Evolutionary conservation across 768 basidiomycete genomes (phyloP), one percentile per base, ranked within the genome.

Genomic region (Dentipellis sp.): DNA sequence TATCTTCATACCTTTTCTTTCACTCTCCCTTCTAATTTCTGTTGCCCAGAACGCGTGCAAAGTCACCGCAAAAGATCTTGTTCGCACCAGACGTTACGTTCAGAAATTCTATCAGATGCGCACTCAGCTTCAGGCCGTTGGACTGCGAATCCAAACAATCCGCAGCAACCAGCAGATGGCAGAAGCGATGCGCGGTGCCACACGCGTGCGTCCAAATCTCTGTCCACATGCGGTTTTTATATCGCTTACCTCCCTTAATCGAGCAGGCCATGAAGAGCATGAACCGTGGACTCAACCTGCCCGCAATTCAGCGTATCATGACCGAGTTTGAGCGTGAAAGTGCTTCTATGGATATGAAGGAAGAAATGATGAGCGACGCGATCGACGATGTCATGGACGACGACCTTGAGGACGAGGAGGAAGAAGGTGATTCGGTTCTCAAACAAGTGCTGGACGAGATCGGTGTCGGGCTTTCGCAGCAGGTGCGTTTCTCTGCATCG

Each of bases 91-190:
- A 50, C 82, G 90, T 65, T 98, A 99, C 68, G 78, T 94, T 22
- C 93, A 97, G 73, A 98, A 97, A 70, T 99, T 99, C 77, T 91
- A 97, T 68, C 92, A 94, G 68, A 98, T 99, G 95, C 83, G 91
- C 56, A 98, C 97, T 2, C 97, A 98, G 67, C 79, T 99, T 1
- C 97, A 99, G 71, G 97, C 95, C 6, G 91, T 99, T 42, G 84
- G 88, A 10, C 76, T 99, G 56, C 80, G 97, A 59, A 95, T 99
- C 77, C 97, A 99, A 71, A 93, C 94, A 7, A 76, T 99, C 57
- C 76, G 97, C 66, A 94, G 91, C 67, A 98, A 98, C 68, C 93
- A 98, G 69, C 92, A 95, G 73, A 99, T 99, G 97, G 95, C 94
- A 1, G 92, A 94, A 54, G 97, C 97, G 2, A 99, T 99, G 95